Evolutionary conservation across 2,329 filamentous ascomycete species (phyloP).

Genomic region (Aureobasidium sp.): DNA sequence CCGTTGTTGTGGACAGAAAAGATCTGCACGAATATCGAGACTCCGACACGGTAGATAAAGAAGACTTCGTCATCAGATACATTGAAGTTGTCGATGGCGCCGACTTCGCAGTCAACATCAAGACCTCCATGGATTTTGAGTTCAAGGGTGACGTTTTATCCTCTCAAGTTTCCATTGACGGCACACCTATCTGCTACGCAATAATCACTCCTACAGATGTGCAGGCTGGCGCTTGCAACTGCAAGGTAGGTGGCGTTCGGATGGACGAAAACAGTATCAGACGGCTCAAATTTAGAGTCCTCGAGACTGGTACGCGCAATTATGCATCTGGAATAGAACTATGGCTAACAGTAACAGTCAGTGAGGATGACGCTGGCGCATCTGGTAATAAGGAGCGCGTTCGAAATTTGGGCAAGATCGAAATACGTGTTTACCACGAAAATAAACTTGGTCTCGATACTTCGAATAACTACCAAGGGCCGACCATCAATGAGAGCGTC

Average conservation of each 20-base stretch:
- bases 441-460: background rate
- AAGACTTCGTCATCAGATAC: constrained; percentile 19
- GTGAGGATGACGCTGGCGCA: background rate
- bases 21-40: constrained; percentile 21
- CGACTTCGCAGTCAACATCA: constrained; percentile 19
- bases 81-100: constrained; percentile 19
- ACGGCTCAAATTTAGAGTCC: background rate
- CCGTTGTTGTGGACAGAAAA: constrained; percentile 17
- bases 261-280: background rate
- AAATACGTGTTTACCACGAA: background rate
- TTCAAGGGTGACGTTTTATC: constrained; percentile 17
- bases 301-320: background rate
- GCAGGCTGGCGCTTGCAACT: background rate
- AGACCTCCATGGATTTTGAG: background rate
- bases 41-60: constrained; percentile 3
- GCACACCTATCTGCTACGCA: background rate
- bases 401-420: background rate
- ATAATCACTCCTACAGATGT: background rate
- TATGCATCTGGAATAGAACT: background rate
- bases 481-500: background rate
- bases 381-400: background rate
- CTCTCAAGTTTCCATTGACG: constrained; percentile 18
- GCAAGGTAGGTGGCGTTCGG: background rate
- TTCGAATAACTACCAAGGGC: background rate
- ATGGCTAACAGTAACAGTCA: background rate